A percentile compares a stretch with the other conserved stretches of the same genome.
These are phyloP conservation scores for Achaetomiella virescens DNA, from an alignment of 495 filamentous ascomycete genomes.

Conservation along the genomic window DNA sequence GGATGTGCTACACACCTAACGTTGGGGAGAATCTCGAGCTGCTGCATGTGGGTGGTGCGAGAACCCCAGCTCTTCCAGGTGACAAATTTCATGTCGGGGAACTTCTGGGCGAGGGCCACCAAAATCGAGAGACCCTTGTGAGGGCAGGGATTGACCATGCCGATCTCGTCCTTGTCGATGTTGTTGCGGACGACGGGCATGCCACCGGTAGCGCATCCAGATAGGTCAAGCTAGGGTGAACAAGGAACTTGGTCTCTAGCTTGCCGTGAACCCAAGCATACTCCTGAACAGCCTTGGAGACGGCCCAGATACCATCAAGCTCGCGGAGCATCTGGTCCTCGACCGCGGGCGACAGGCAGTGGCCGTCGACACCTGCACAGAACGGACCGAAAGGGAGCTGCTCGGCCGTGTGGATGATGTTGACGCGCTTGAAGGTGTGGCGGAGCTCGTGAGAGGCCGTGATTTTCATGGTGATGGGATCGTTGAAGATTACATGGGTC, in stretches of 20 bases:
- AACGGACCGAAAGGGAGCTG: slow-evolving; percentile 30
- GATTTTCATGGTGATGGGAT: slow-evolving; percentile 28
- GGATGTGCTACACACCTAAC: slow-evolving; percentile 15
- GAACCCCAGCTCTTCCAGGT: slow-evolving; percentile 31
- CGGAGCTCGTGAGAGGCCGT: slow-evolving; percentile 10
- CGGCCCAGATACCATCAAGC: slow-evolving; percentile 28
- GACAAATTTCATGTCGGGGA: slow-evolving; percentile 28
- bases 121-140: slow-evolving; percentile 27
- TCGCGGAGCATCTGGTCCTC: slow-evolving; percentile 22
- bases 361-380: slow-evolving; percentile 19
- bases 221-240: slow-evolving; percentile 23
- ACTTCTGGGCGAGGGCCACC: slow-evolving; percentile 19
- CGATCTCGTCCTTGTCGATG: slow-evolving; percentile 25
- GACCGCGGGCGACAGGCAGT: slow-evolving; percentile 20
- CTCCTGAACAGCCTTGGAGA: slow-evolving; percentile 23
- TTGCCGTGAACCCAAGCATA: slow-evolving; percentile 23
- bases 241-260: slow-evolving; percentile 23
- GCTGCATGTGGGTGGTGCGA: slow-evolving; percentile 5
- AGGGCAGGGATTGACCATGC: slow-evolving; percentile 32
- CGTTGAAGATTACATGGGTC: slow-evolving; percentile 31
- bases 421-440: slow-evolving; percentile 19
- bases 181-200: slow-evolving; percentile 25
- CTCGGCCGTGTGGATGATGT: slow-evolving; percentile 29
- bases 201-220: slow-evolving; percentile 17
- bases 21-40: slow-evolving; percentile 19